Evolutionary conservation across 768 basidiomycete genomes (phyloP).

Genomic region (Krasilnikovozyma curviuscula): DNA sequence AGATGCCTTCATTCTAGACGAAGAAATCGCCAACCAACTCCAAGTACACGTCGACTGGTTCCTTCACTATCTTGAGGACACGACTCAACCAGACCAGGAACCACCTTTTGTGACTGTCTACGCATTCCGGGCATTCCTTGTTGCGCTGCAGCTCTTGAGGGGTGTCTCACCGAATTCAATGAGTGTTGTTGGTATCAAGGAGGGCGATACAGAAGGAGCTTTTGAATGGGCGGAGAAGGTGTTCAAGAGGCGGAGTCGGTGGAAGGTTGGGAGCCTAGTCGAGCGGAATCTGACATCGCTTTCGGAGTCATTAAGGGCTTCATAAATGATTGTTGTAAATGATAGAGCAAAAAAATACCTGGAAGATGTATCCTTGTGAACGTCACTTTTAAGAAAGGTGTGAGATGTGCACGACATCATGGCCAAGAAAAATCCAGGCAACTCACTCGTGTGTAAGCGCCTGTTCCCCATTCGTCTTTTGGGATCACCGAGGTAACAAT

Average conservation of each 20-base stretch:
- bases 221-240: conserved; percentile 13
- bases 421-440: no score
- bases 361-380: no score
- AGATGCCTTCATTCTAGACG: conserved; percentile 3
- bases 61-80: conserved; percentile 13
- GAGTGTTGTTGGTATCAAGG: not conserved
- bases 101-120: conserved; percentile 18
- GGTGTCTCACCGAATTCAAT: not conserved
- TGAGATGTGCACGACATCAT: no score
- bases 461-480: no score
- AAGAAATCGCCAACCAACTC: conserved; percentile 8
- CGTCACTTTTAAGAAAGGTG: no score
- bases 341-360: no score
- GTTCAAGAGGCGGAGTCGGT: conserved; percentile 9
- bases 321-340: not conserved
- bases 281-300: conserved; percentile 10
- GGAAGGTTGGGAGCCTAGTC: conserved; percentile 11
- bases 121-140: conserved; percentile 16
- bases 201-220: conserved; percentile 4
- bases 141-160: conserved; percentile 17
- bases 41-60: conserved; percentile 15
- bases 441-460: no score
- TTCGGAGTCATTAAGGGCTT: not conserved
- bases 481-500: no score
- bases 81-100: conserved; percentile 3